Evolutionary conservation across 129 eudicot genomes (phyloP).

Genomic region (Chrysanthemum seticuspe): DNA sequence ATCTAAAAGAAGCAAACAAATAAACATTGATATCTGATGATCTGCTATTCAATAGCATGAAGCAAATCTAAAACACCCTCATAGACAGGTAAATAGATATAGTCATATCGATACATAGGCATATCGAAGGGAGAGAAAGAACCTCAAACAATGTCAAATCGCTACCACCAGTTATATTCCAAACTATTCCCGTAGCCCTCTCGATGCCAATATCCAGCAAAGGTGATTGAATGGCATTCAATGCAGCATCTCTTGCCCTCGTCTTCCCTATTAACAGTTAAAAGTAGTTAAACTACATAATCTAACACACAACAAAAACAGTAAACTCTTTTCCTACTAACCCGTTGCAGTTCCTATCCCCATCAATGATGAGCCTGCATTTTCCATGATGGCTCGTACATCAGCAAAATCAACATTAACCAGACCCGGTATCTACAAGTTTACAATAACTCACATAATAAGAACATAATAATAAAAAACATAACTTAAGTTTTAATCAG

Average conservation of each 20-base stretch:
- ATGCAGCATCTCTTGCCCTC: constrained; percentile 96
- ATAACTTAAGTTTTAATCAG: too few relatives aligned
- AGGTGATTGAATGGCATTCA: constrained; percentile 96
- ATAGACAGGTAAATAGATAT: not conserved
- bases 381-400: constrained; percentile 93
- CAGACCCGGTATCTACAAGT: constrained; percentile 82
- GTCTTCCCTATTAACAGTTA: constrained; percentile 63
- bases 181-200: constrained; percentile 98
- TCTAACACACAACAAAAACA: not conserved
- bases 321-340: constrained; percentile 20
- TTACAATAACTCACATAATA: not conserved
- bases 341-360: constrained; percentile 99
- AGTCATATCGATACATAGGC: not conserved
- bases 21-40: too few relatives aligned
- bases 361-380: constrained; percentile 95
- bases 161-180: constrained; percentile 95
- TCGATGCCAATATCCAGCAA: constrained; percentile 89
- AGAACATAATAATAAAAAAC: not conserved
- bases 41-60: too few relatives aligned
- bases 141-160: constrained; percentile 92
- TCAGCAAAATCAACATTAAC: constrained; percentile 99
- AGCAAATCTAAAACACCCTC: not conserved
- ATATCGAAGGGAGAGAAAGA: not conserved
- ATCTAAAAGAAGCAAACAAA: too few relatives aligned
- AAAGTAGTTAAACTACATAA: not conserved